These are phyloP conservation scores for Trifolium subterraneum DNA, from an alignment of 306 rosid genomes.

Conservation along the genomic window DNA sequence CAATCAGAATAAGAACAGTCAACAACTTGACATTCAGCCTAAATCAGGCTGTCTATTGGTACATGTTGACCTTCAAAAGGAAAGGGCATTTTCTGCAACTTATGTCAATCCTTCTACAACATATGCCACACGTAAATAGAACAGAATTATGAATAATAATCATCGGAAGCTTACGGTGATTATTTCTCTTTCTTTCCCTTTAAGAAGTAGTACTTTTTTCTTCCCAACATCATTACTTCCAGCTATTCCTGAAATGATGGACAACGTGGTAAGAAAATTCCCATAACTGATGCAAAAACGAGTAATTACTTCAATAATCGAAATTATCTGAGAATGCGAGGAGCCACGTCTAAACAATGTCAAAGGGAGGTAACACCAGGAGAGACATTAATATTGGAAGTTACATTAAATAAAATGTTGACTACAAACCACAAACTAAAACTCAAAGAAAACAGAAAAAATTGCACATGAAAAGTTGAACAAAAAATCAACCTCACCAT, in stretches of 20 bases:
- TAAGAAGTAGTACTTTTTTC: conserved; percentile 62
- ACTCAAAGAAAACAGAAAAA: background rate
- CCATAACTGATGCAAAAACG: background rate
- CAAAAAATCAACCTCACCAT: conserved; percentile 55
- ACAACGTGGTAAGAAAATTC: conserved; percentile 32
- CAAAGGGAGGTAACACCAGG: background rate
- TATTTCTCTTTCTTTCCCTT: conserved; percentile 63
- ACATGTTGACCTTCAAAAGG: conserved; percentile 1
- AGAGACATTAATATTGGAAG: background rate
- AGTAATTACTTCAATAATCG: conserved; percentile 2
- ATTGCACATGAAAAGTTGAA: conserved; percentile 30
- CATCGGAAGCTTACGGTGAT: conserved; percentile 51
- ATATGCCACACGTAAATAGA: conserved; percentile 33
- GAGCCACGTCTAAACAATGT: background rate
- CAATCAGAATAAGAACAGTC: conserved; percentile 13
- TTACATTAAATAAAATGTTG: background rate
- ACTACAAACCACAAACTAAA: conserved; percentile 21
- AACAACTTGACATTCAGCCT: conserved; percentile 9
- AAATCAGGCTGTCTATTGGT: conserved; percentile 8
- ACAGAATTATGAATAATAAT: conserved; percentile 18
- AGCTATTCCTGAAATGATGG: conserved; percentile 48
- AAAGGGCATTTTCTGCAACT: background rate
- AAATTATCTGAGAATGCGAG: conserved; percentile 1
- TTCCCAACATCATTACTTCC: conserved; percentile 57
- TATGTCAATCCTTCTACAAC: conserved; percentile 28